Base-by-base conservation (phyloP, 2,329 filamentous ascomycete species). In the Fusarium sp. region DNA sequence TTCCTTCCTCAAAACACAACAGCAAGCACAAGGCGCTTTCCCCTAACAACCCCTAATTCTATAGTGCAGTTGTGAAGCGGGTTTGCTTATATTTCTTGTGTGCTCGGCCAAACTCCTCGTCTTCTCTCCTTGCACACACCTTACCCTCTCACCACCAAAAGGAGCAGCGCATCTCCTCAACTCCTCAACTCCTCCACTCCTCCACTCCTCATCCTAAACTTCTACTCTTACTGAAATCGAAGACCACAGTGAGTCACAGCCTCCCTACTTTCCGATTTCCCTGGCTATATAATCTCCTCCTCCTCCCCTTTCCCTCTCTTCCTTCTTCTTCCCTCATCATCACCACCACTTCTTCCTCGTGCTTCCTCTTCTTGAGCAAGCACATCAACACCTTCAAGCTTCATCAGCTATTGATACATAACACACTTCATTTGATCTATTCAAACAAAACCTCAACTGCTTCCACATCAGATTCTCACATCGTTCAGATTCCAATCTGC, bases 161-260 rank as follows among this genome's bases (percentile, higher is more conserved):
- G 46, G 38, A 52, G 55, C 45, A 34, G 34, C 39, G 49, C 45
- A 42, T 26, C 34, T 46, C 55, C 58, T 44, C 11, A 20, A 34
- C 26, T 11, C 32, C 30, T 36, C 14, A 11, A 12, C 28, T 15
- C 36, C 5, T 23, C 17, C n/a, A n/a, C 14, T 10, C 32, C 30
- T 36, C 14, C 14, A 12, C 28, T 17, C 36, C 6, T 24, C 15
- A 24, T 17, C 53, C 53, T 67, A 56, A 66, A 30, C 20, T 24
- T 30, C 30, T 36, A 34, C 14, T 45, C 49, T n/a, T 26, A 7
- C 10, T 7, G 12, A 12, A 21, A 20, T 40, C 12, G 24, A 45
- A 42, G 21, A 3, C 28, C 40, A 67, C 58, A 49, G 56, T 71
- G 69, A 71, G 56, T 72, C 58, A 69, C 56, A 43, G 20, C 8